Evolutionary conservation across 164 flowering plant genomes (phyloP).

Genomic region (Aristolochia contorta): DNA sequence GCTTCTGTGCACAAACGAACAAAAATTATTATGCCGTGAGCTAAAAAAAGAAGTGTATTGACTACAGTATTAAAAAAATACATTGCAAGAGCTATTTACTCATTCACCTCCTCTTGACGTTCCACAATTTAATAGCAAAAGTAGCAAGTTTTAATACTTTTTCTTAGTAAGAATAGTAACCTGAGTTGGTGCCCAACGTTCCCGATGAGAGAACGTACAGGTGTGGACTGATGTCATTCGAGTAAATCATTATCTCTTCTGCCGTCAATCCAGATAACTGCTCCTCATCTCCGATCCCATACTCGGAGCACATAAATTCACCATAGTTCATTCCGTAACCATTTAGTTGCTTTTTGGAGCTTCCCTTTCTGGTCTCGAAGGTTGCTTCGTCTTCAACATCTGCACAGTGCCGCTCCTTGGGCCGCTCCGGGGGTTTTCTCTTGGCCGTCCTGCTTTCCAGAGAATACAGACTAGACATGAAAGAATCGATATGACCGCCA

Average conservation of each 20-base stretch:
- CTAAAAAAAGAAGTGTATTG: too few relatives aligned
- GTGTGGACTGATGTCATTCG: conserved; percentile 25
- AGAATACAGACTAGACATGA: conserved; percentile 12
- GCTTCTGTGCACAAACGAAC: conserved; percentile 34
- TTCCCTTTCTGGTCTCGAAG: neutral
- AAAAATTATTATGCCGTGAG: neutral
- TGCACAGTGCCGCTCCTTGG: neutral
- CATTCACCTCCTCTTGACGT: neutral
- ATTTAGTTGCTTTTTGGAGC: conserved; percentile 17
- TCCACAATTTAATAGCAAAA: neutral
- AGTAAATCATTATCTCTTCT: conserved; percentile 28
- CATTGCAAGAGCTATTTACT: neutral
- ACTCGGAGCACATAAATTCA: conserved; percentile 20
- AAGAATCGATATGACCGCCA: conserved; percentile 7
- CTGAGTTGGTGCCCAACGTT: conserved; percentile 44
- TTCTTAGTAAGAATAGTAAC: conserved; percentile 14
- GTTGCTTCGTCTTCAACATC: neutral
- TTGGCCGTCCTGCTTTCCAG: conserved; percentile 9
- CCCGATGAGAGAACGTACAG: conserved; percentile 51
- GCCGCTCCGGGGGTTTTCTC: neutral
- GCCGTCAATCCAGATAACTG: conserved; percentile 26
- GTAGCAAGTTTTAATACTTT: neutral
- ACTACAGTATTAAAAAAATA: too few relatives aligned
- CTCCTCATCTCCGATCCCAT: conserved; percentile 16
- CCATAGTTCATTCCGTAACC: conserved; percentile 20